Conservation (phyloP, 306 rosid species). For the Lotus japonicus region DNA sequence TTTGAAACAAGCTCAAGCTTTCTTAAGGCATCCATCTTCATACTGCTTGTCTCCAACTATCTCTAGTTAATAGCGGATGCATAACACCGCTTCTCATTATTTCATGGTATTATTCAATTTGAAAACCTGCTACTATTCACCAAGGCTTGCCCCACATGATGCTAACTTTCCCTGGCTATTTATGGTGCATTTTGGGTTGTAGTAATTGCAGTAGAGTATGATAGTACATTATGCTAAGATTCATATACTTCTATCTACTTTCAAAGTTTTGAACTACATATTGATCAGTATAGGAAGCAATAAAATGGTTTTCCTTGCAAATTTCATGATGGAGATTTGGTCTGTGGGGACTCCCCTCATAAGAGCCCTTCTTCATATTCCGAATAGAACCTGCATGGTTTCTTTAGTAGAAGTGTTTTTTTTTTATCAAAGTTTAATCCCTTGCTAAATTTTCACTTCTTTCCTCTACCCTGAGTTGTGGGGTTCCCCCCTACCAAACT, state of each 20-base stretch:
- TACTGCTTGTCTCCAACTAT: not conserved
- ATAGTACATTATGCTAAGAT: not conserved
- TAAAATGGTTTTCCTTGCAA: not conserved
- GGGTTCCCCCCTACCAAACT: too few species aligned
- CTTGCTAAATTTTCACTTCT: too few species aligned
- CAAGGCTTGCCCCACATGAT: too few species aligned
- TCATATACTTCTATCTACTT: not conserved
- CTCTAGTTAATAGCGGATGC: not conserved
- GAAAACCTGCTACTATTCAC: not conserved
- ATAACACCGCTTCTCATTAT: too few species aligned
- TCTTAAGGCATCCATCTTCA: not conserved
- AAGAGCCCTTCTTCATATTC: too few species aligned
- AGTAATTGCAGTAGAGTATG: not conserved
- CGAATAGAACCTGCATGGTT: too few species aligned
- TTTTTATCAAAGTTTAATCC: too few species aligned
- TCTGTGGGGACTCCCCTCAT: too few species aligned
- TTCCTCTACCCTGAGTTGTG: too few species aligned
- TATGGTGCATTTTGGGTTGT: too few species aligned
- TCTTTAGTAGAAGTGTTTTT: too few species aligned
- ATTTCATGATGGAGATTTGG: not conserved
- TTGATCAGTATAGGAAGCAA: not conserved
- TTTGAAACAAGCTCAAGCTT: not conserved
- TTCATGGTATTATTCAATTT: too few species aligned
- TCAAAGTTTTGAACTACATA: not conserved
- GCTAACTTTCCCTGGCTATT: not conserved